Percentiles rank a stretch among this genome's conserved stretches.
Evolutionary conservation across 164 flowering plant species (phyloP).

Genomic region (Amborella trichopoda): DNA sequence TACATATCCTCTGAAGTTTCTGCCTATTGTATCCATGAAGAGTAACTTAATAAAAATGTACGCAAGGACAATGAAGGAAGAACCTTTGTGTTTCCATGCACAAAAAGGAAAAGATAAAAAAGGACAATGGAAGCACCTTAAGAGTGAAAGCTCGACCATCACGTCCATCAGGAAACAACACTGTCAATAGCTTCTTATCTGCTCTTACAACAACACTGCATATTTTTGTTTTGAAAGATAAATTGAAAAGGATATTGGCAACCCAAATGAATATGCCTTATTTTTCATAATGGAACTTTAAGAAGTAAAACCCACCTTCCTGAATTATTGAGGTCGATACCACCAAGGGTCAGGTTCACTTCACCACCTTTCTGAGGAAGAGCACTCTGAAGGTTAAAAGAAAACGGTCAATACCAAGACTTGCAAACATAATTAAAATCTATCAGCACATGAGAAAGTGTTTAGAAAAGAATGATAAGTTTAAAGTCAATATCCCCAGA

Average conservation of each 20-base stretch:
- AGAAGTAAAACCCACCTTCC: conserved; percentile 73
- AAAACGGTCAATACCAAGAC: no score
- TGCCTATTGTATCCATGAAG: conserved; percentile 42
- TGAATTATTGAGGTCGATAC: conserved; percentile 97
- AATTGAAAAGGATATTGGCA: neutral
- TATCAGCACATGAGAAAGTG: neutral
- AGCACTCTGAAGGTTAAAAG: conserved; percentile 43
- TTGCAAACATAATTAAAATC: conserved; percentile 1
- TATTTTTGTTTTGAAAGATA: neutral
- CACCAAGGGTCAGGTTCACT: conserved; percentile 91
- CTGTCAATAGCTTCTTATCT: conserved; percentile 89
- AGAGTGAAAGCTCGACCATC: conserved; percentile 96
- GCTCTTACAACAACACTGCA: conserved; percentile 78
- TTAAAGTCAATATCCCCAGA: neutral
- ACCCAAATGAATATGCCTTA: neutral
- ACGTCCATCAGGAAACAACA: conserved; percentile 89
- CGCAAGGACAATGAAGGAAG: neutral
- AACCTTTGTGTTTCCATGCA: no score
- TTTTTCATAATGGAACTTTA: neutral
- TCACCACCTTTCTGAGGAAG: conserved; percentile 66
- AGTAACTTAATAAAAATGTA: neutral
- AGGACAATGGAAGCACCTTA: conserved; percentile 35
- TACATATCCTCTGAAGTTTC: conserved; percentile 81
- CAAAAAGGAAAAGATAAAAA: neutral
- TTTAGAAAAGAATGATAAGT: neutral